phyloP scores from a whole-genome alignment of 2,329 filamentous ascomycete genomes.

The Colletotrichum liaoningense region DNA sequence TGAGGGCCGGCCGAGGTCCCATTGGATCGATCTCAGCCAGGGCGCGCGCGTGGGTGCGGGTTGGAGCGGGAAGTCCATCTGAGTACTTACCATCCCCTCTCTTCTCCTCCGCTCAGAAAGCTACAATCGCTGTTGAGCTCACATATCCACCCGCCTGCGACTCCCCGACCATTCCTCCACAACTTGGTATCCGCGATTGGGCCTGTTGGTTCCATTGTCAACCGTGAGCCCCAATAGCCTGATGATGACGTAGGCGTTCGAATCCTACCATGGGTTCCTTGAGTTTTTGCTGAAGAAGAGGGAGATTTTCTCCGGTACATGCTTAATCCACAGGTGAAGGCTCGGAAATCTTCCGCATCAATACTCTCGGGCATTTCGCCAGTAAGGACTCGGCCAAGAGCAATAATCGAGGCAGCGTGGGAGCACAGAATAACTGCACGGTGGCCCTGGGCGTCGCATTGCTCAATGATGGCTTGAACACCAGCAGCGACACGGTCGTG shows the following conservation, averaged over 20 bases:
- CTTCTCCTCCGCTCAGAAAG: constrained; percentile 82
- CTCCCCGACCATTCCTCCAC: constrained; percentile 71
- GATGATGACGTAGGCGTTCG: constrained; percentile 31
- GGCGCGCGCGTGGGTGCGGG: not conserved
- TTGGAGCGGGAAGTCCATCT: constrained; percentile 43
- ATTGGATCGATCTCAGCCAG: constrained; percentile 12
- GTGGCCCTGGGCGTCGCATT: constrained; percentile 77
- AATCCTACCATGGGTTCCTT: constrained; percentile 19
- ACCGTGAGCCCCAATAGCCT: not conserved
- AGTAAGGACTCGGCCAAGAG: constrained; percentile 84
- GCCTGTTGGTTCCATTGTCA: constrained; percentile 34
- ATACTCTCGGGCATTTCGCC: constrained; percentile 79
- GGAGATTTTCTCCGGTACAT: constrained; percentile 60
- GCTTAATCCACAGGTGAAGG: constrained; percentile 85
- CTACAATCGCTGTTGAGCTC: constrained; percentile 85
- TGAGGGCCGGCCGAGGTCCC: constrained; percentile 6
- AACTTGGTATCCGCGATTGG: constrained; percentile 41
- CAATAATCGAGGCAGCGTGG: constrained; percentile 91
- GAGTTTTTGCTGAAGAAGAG: constrained; percentile 16
- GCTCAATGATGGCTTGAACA: constrained; percentile 75
- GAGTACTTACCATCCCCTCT: constrained; percentile 81
- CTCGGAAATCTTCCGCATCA: constrained; percentile 82
- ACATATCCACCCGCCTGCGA: constrained; percentile 84
- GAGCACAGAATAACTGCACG: constrained; percentile 83
- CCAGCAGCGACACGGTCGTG: constrained; percentile 83